Base-by-base conservation (phyloP, 73 alveolate species). In the Urostyla sp. region DNA sequence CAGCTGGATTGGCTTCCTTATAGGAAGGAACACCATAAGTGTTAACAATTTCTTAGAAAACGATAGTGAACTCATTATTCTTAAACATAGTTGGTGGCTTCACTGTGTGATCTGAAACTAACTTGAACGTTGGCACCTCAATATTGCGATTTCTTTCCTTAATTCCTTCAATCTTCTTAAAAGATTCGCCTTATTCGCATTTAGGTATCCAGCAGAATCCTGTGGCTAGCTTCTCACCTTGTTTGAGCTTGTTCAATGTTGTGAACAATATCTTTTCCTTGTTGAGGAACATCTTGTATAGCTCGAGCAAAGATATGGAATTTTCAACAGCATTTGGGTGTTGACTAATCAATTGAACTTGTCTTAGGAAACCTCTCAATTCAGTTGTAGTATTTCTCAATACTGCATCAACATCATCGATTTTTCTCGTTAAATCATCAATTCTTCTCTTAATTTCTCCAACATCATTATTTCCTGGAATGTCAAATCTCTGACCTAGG, bases 11-110 rank as follows among this genome's bases (percentile, higher is more conserved):
- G 61, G 88, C 96, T 88, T 94, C 98, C 43, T 89, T 87, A 57
- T 94, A 94, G 49, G 88, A 80, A 15, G 98, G 98, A 4, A 94
- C 84, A 40, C 98, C 98, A 75, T 94, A 94, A 86, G 94, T 93
- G 80, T 91, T 90, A 53, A 94, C 98, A 55, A 94, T 76, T 43
- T 88, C 95, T 88, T 91, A 92, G 72, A 91, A 91, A 20, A 94
- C 91, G 28, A 52, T 45, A 10, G 93, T 75, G 37, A 91, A 88
- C 52, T 78, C 92, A 87, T 80, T 86, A 56, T 58, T 73, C 59
- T 78, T 72, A 61, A 93, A 85, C 78, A 76, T 87, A 53, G 96
- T 93, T 3, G 98, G 98, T 10, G 93, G 88, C 20, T 75, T 66
- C 72, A 81, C 76, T 44, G 81, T 81, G 8, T 69, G 81, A 20